phyloP scores from a whole-genome alignment of 495 filamentous ascomycete species.

The Parachaetomium inaequale region DNA sequence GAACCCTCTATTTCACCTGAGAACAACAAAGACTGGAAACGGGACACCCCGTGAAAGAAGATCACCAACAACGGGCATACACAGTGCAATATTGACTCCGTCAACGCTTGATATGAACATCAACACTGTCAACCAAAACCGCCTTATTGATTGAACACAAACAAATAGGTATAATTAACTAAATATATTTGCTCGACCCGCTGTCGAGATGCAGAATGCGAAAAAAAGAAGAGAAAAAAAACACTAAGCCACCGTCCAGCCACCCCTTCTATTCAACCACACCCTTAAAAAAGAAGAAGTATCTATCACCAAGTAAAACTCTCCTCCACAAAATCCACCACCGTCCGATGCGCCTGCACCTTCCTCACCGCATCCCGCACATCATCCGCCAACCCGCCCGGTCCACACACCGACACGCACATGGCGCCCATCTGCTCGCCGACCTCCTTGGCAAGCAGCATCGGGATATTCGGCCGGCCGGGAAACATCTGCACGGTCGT shows the following conservation, averaged over 20 bases:
- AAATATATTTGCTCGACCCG: not conserved
- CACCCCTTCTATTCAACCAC: not conserved
- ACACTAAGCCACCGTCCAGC: not conserved
- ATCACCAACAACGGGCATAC: no score
- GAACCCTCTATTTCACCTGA: no score
- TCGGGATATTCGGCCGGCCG: constrained; percentile 75
- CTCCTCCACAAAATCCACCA: constrained; percentile 81
- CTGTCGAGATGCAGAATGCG: not conserved
- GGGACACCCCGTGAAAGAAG: no score
- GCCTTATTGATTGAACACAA: not conserved
- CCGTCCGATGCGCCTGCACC: constrained; percentile 56
- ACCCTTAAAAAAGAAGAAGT: not conserved
- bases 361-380: constrained; percentile 69
- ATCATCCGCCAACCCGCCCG: constrained; percentile 78
- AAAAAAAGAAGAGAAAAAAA: not conserved
- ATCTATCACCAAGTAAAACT: constrained; percentile 74
- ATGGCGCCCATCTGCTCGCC: constrained; percentile 77
- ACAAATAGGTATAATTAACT: not conserved
- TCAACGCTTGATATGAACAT: no score
- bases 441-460: constrained; percentile 71
- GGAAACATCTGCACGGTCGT: constrained; percentile 85
- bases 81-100: no score
- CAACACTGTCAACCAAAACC: no score
- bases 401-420: constrained; percentile 87
- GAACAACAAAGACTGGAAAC: no score